Conservation (phyloP, 2,329 filamentous ascomycete species). For the Fonsecaea erecta region DNA sequence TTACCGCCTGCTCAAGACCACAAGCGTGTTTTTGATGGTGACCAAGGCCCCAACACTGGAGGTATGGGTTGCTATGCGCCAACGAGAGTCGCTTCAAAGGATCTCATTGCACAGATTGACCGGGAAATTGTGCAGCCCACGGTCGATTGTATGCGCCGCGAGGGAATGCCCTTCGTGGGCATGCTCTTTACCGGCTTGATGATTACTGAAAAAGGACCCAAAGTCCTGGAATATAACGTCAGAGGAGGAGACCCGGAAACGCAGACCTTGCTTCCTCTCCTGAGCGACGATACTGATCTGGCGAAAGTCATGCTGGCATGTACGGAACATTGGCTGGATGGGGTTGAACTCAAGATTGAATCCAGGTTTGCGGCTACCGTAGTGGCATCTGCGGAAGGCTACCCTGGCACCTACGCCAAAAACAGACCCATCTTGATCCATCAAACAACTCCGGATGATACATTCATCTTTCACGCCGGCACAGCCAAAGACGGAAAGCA, state of each 20-base stretch:
- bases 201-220: constrained; percentile 81
- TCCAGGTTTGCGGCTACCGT: constrained; percentile 82
- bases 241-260: constrained; percentile 92
- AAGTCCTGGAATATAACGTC: constrained; percentile 90
- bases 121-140: constrained; percentile 85
- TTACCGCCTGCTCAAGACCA: constrained; percentile 94
- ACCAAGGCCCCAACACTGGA: constrained; percentile 89
- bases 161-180: constrained; percentile 71
- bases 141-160: constrained; percentile 82
- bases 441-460: constrained; percentile 58
- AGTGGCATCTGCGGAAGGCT: constrained; percentile 89
- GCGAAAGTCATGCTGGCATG: constrained; percentile 89
- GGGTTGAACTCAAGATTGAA: constrained; percentile 70
- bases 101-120: constrained; percentile 78
- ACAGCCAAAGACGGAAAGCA: constrained; percentile 63
- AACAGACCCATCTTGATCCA: constrained; percentile 67
- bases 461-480: constrained; percentile 90
- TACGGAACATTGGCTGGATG: constrained; percentile 72
- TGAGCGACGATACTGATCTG: constrained; percentile 78
- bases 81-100: constrained; percentile 76
- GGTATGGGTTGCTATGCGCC: constrained; percentile 98
- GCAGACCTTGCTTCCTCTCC: constrained; percentile 75
- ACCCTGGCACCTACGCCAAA: constrained; percentile 84
- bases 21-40: constrained; percentile 90
- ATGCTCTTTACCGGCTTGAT: constrained; percentile 90